These are phyloP conservation scores for Aspergillus pseudoviridinutans DNA, from an alignment of 2,329 filamentous ascomycete genomes.

Conservation along the genomic window DNA sequence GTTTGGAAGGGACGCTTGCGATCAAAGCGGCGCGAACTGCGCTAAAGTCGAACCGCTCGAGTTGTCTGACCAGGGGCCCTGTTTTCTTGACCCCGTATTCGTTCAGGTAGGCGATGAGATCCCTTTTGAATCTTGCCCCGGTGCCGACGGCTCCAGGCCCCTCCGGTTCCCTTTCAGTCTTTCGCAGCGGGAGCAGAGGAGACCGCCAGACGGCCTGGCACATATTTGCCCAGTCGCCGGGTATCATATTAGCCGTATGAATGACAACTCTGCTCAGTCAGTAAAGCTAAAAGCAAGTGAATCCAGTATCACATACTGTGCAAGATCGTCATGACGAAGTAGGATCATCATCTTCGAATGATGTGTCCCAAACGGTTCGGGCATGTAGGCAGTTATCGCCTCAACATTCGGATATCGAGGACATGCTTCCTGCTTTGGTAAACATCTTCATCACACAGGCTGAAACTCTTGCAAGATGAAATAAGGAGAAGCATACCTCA, in stretches of 20 bases:
- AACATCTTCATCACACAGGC: background rate
- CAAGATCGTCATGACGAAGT: slow-evolving; percentile 69
- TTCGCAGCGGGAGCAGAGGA: slow-evolving; percentile 58
- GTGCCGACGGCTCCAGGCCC: slow-evolving; percentile 47
- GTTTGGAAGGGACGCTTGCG: slow-evolving; percentile 71
- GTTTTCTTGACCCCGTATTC: slow-evolving; percentile 61
- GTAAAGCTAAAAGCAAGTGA: background rate
- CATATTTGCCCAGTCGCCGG: slow-evolving; percentile 82
- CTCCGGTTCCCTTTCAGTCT: slow-evolving; percentile 2
- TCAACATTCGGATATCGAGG: slow-evolving; percentile 62
- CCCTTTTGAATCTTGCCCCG: slow-evolving; percentile 69
- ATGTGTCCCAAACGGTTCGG: slow-evolving; percentile 81
- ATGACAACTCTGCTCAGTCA: slow-evolving; percentile 58
- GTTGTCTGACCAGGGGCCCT: slow-evolving; percentile 53
- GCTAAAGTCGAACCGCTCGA: slow-evolving; percentile 66
- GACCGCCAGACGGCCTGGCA: slow-evolving; percentile 79
- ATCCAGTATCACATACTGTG: slow-evolving; percentile 48
- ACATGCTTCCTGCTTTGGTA: slow-evolving; percentile 53
- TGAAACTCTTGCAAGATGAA: background rate
- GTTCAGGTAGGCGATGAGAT: slow-evolving; percentile 68
- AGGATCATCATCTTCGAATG: slow-evolving; percentile 85
- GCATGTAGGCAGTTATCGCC: slow-evolving; percentile 71
- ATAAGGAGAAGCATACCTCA: slow-evolving; percentile 42
- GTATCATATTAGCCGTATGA: slow-evolving; percentile 90
- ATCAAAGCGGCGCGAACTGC: slow-evolving; percentile 66